Conservation (phyloP, 1,284 basidiomycete genomes). For the Microbotryomycetes sp. region DNA sequence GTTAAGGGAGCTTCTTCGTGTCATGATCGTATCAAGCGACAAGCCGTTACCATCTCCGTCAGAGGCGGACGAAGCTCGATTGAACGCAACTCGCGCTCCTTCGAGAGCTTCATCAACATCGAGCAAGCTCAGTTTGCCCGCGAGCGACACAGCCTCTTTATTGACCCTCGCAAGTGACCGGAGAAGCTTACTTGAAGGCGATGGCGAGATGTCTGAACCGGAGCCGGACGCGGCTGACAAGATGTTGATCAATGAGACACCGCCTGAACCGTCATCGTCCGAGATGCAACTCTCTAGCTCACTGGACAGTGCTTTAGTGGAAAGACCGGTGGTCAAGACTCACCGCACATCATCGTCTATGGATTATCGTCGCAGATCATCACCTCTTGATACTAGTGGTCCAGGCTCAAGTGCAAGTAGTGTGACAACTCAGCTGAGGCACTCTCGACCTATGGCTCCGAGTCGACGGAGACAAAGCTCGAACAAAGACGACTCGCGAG, state of each 20-base stretch:
- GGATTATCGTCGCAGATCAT: background rate
- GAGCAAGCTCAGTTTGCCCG: background rate
- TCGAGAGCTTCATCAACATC: background rate
- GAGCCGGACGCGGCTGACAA: background rate
- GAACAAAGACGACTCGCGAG: background rate
- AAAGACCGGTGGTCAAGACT: background rate
- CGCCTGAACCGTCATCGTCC: background rate
- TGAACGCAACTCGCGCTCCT: background rate
- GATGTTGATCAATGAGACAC: background rate
- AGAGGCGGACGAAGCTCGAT: slow-evolving; percentile 1
- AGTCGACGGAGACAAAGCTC: background rate
- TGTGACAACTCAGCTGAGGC: background rate
- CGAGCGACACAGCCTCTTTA: no score
- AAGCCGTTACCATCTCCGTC: slow-evolving; percentile 13
- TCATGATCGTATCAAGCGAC: slow-evolving; percentile 8
- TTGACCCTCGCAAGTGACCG: no score
- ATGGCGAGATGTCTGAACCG: slow-evolving; percentile 21
- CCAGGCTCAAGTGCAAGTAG: background rate
- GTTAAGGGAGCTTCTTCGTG: slow-evolving; percentile 1
- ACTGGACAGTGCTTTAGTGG: background rate
- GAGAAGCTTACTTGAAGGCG: slow-evolving; percentile 7
- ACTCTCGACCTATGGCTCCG: background rate
- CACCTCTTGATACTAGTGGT: background rate
- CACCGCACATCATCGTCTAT: background rate
- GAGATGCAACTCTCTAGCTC: background rate